Evolutionary conservation across 108 stramenopile species (phyloP), one percentile per base, ranked within the genome.

Genomic region (Hondaea fermentalgiana): DNA sequence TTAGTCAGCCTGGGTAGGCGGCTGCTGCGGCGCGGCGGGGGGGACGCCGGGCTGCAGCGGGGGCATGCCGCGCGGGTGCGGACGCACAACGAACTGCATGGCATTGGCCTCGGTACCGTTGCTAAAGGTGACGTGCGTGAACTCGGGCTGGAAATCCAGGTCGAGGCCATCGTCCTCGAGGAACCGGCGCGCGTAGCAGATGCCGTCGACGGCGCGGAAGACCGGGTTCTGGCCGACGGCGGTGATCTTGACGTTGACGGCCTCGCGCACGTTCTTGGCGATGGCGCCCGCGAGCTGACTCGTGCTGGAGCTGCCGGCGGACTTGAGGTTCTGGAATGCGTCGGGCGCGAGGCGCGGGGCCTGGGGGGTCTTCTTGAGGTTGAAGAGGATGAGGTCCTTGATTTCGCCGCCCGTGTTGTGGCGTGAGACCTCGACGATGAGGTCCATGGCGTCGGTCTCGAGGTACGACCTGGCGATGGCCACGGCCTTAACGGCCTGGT

Each of bases 71-170:
- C 60, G 60, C 5, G 35, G 10, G 72, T 83, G 72, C 23, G 72
- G 49, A 5, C 44, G 72, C 6, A 83, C 72, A 21, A 83, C 44
- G 44, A 83, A 83, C 72, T 83, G 72, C 72, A 83, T 83, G 47
- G 72, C 72, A 21, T 83, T 83, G 47, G 72, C 72, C 44, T 45
- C 44, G 47, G 72, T 83, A 0, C 72, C 72, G 49, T 83, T 83
- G 47, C 23, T 51, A 51, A 83, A 83, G 44, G 19, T n/a, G 49
- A 83, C 49, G 72, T 51, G 47, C 2, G 47, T 51, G 21, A 83
- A 83, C 21, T 83, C 72, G 47, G 72, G 72, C 72, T 83, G 72
- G 44, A 83, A 83, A 14, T 83, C 72, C 21, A 83, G 72, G 72
- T 83, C 72, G 49, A 83, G 44, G 6, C 72, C 72, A 21, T 83